phyloP scores from a whole-genome alignment of 169 alveolate species.

The Plasmodium blacklocki region DNA sequence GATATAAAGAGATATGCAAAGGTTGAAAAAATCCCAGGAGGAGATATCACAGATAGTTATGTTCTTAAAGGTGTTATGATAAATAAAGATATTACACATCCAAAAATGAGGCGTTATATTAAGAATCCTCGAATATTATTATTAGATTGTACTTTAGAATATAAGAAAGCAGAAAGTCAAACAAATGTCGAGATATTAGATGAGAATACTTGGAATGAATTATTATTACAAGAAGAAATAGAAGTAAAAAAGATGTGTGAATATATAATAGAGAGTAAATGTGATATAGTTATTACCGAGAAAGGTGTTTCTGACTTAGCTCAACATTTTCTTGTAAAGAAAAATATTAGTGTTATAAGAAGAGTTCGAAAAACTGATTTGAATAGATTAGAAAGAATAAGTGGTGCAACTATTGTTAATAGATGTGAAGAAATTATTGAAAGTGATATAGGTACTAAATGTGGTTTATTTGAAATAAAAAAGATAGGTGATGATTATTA shows the following conservation, averaged over 20 bases:
- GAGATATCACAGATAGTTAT: conserved; percentile 95
- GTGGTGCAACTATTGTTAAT: conserved; percentile 98
- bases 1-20: conserved; percentile 97
- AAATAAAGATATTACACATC: conserved; percentile 98
- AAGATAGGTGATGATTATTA: conserved; percentile 93
- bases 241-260: conserved; percentile 97
- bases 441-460: conserved; percentile 95
- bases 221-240: conserved; percentile 96
- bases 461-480: conserved; percentile 97
- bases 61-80: conserved; percentile 98
- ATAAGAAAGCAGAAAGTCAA: conserved; percentile 98
- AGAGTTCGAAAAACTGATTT: conserved; percentile 97
- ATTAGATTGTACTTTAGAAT: conserved; percentile 98
- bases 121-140: conserved; percentile 97
- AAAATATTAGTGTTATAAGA: conserved; percentile 94
- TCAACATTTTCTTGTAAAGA: conserved; percentile 96
- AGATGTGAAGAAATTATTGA: conserved; percentile 97
- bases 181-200: conserved; percentile 97
- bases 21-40: conserved; percentile 99
- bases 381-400: conserved; percentile 95
- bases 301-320: conserved; percentile 97
- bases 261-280: conserved; percentile 94
- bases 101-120: conserved; percentile 96
- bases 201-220: conserved; percentile 96
- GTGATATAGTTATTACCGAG: conserved; percentile 99